These are phyloP conservation scores for Chaetomium cochliodes DNA, from an alignment of 495 filamentous ascomycete species.

Conservation along the genomic window DNA sequence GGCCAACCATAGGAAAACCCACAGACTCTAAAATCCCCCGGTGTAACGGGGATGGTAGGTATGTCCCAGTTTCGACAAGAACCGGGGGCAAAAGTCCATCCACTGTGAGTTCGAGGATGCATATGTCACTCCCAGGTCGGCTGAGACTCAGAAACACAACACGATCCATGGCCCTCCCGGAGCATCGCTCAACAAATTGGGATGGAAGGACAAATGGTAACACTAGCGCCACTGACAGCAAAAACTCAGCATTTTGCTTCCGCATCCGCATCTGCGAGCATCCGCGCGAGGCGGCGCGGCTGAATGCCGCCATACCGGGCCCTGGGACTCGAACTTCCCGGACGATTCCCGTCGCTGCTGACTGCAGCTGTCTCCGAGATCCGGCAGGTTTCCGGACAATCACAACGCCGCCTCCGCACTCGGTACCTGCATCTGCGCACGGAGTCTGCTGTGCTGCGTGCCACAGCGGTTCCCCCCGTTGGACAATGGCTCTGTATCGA, in stretches of 20 bases:
- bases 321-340: neutral
- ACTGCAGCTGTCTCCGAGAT: neutral
- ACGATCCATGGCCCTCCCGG: neutral
- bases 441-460: constrained; percentile 13
- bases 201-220: neutral
- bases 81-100: neutral
- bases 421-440: constrained; percentile 19
- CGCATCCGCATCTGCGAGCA: neutral
- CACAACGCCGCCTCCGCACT: constrained; percentile 11
- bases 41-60: too few species aligned
- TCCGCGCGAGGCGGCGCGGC: neutral
- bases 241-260: neutral
- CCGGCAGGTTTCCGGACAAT: constrained; percentile 12
- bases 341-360: neutral
- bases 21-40: neutral
- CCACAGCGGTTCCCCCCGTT: neutral
- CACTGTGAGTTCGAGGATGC: neutral
- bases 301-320: neutral
- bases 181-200: neutral
- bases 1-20: neutral
- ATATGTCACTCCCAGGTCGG: neutral
- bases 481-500: neutral
- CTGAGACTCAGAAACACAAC: neutral
- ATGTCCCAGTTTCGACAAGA: too few species aligned
- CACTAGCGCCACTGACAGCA: neutral